Percentiles rank a stretch among this genome's conserved stretches.
These are phyloP conservation scores for Gamarada debralockiae DNA, from an alignment of 495 filamentous ascomycete genomes.

Conservation along the genomic window DNA sequence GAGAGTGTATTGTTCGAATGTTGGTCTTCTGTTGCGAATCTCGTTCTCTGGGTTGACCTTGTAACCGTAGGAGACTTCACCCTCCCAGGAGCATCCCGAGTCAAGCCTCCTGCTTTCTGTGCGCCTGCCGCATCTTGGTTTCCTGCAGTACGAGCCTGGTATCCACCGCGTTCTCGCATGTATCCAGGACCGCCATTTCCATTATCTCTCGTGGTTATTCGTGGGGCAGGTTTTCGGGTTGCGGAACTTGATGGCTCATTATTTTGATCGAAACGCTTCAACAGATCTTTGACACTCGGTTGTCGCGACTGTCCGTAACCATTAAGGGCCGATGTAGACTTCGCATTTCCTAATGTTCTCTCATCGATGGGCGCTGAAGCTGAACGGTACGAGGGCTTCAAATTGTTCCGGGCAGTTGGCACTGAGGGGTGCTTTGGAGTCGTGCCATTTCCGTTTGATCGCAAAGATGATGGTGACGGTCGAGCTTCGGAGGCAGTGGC, in stretches of 20 bases:
- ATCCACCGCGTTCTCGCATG: conserved; percentile 13
- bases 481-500: conserved; percentile 11
- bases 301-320: conserved; percentile 28
- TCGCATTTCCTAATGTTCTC: conserved; percentile 20
- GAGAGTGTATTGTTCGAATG: conserved; percentile 45
- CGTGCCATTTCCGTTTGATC: conserved; percentile 25
- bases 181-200: conserved; percentile 4
- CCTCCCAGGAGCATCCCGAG: conserved; percentile 10
- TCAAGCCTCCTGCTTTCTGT: conserved; percentile 7
- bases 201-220: conserved; percentile 9
- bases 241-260: conserved; percentile 11
- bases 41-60: conserved; percentile 35
- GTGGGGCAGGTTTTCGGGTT: conserved; percentile 14
- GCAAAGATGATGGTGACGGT: conserved; percentile 12
- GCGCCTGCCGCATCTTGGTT: conserved; percentile 1
- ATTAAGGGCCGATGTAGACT: conserved; percentile 27
- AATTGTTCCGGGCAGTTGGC: conserved; percentile 3
- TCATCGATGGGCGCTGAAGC: conserved; percentile 47
- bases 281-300: conserved; percentile 51
- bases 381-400: conserved; percentile 33
- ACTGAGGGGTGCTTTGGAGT: conserved; percentile 23
- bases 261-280: conserved; percentile 49
- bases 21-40: conserved; percentile 37
- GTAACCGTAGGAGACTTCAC: conserved; percentile 10
- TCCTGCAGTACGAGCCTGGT: conserved; percentile 6